phyloP scores from a whole-genome alignment of 176 grass and related monocot species.

The Oryza rufipogon region DNA sequence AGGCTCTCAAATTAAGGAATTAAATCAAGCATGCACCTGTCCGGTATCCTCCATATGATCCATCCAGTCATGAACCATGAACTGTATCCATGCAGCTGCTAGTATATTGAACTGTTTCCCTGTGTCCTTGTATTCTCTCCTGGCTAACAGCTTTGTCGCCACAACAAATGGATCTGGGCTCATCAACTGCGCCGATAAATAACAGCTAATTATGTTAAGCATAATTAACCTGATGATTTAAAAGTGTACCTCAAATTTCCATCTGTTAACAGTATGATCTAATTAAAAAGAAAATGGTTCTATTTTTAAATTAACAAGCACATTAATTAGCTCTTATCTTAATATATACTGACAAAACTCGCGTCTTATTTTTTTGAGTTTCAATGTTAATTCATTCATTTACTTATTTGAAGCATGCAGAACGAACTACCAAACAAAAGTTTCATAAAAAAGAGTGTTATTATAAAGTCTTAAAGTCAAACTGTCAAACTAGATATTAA shows the following conservation, averaged over 20 bases:
- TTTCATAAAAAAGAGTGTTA: conserved; percentile 3
- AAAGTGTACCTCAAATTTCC: conserved; percentile 31
- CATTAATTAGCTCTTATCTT: conserved; percentile 20
- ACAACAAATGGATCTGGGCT: conserved; percentile 62
- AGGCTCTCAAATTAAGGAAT: conserved; percentile 23
- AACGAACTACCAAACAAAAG: conserved; percentile 20
- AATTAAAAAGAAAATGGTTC: conserved; percentile 11
- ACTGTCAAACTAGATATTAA: conserved; percentile 35
- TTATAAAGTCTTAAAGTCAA: conserved; percentile 14
- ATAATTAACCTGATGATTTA: conserved; percentile 3
- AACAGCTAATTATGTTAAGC: conserved; percentile 14
- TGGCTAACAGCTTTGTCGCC: conserved; percentile 53
- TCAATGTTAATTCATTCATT: conserved; percentile 16
- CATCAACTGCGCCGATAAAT: conserved; percentile 41
- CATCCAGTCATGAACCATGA: conserved; percentile 81
- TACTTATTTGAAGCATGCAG: conserved; percentile 17
- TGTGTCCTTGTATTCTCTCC: conserved; percentile 57
- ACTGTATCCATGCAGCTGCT: conserved; percentile 69
- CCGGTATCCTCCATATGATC: conserved; percentile 65
- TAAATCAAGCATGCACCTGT: conserved; percentile 46
- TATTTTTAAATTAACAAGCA: conserved; percentile 20
- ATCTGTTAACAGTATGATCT: conserved; percentile 25
- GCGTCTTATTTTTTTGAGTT: background rate
- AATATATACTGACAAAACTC: conserved; percentile 23
- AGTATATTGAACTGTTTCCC: conserved; percentile 69